A percentile compares a stretch with the other conserved stretches of the same genome.
Conservation (phyloP, 768 basidiomycete species). For the Suillus cothurnatus region DNA sequence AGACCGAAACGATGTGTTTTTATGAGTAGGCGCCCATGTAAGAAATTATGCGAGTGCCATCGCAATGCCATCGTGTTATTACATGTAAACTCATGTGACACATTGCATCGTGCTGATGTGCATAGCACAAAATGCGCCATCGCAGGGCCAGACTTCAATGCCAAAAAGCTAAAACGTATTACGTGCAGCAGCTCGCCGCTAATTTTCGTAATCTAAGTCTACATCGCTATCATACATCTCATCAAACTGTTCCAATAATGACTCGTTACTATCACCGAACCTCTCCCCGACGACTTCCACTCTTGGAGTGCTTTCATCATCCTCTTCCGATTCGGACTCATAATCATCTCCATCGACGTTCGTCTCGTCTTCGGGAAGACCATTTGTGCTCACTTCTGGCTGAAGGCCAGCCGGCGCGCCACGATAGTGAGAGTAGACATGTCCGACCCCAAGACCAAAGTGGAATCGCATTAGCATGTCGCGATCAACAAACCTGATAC, state of each 20-base stretch:
- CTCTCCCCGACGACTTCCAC: no score
- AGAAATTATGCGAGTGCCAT: no score
- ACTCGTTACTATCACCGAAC: no score
- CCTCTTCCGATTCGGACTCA: neutral
- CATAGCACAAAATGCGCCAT: no score
- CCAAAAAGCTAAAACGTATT: no score
- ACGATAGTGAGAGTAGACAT: neutral
- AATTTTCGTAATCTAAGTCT: neutral
- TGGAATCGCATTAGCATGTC: slow-evolving; percentile 7
- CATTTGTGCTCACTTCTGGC: neutral
- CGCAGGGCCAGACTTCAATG: no score
- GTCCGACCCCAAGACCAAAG: slow-evolving; percentile 1
- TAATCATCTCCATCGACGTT: neutral
- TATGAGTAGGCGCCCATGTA: no score
- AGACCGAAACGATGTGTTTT: no score
- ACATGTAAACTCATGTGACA: no score
- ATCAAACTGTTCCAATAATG: neutral
- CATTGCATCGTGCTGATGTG: no score
- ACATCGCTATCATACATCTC: neutral
- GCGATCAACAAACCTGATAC: neutral
- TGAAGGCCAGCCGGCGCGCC: neutral
- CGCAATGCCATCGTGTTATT: no score
- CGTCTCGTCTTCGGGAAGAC: neutral
- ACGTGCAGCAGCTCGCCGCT: neutral
- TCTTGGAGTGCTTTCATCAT: no score